phyloP scores from a whole-genome alignment of 148 eudicot species.

The Nyssa sinensis region DNA sequence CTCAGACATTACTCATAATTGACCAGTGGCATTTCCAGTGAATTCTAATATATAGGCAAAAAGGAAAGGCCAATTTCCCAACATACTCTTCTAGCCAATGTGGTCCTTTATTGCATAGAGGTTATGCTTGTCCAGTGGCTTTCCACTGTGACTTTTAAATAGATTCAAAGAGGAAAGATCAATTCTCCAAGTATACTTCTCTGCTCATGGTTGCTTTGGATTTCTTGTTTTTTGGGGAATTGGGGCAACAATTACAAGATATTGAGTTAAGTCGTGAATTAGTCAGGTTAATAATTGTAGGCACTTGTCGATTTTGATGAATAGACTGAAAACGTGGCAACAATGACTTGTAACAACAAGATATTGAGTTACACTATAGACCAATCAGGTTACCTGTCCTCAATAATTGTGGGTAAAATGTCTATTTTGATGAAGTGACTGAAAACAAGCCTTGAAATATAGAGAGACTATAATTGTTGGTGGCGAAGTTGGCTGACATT shows the following conservation, averaged over 20 bases:
- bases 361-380: not conserved
- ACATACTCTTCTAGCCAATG: not conserved
- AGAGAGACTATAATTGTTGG: too few species aligned
- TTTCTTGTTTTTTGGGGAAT: not conserved
- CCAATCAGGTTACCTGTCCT: not conserved
- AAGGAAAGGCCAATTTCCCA: not conserved
- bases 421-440: conserved; percentile 1
- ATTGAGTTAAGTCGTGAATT: too few species aligned
- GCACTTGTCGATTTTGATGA: not conserved
- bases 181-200: not conserved
- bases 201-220: not conserved
- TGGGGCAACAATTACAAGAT: not conserved
- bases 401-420: not conserved
- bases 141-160: not conserved
- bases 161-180: not conserved
- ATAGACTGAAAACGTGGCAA: not conserved
- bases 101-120: not conserved
- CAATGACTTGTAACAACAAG: not conserved
- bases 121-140: not conserved
- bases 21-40: too few species aligned
- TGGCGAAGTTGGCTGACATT: too few species aligned
- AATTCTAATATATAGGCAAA: not conserved
- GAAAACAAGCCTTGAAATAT: conserved; percentile 1
- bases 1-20: too few species aligned
- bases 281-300: too few species aligned